Evolutionary conservation across 805 yeast species (phyloP).

Genomic region (Saccharomycopsis schoenii): DNA sequence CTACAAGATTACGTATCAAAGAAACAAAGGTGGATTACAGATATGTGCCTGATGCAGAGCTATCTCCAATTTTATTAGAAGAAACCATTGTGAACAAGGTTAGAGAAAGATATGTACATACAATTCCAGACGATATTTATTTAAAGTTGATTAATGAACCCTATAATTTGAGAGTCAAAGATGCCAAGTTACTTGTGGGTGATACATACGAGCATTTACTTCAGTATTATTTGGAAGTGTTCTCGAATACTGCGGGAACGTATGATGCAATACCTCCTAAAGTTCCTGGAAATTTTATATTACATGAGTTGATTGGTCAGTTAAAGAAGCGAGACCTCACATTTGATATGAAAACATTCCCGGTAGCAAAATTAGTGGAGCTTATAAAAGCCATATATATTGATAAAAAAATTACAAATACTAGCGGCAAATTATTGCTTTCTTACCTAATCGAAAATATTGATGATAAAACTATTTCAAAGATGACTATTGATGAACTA

Average conservation of each 20-base stretch:
- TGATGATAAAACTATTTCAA: conserved; percentile 25
- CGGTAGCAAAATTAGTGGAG: conserved; percentile 40
- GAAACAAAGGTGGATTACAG: conserved; percentile 82
- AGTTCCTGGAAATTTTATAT: conserved; percentile 64
- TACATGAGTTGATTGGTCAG: conserved; percentile 71
- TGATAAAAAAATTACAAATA: conserved; percentile 40
- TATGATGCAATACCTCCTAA: conserved; percentile 25
- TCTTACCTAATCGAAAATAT: conserved; percentile 48
- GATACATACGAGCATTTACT: conserved; percentile 29
- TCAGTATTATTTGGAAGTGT: conserved; percentile 42
- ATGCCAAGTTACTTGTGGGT: conserved; percentile 56
- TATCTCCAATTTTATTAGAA: conserved; percentile 48
- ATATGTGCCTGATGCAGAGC: conserved; percentile 90
- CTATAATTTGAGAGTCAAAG: conserved; percentile 52
- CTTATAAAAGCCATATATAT: conserved; percentile 41
- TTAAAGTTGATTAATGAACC: conserved; percentile 37
- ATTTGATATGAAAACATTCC: conserved; percentile 29
- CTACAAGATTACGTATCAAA: conserved; percentile 61
- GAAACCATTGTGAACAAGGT: conserved; percentile 34
- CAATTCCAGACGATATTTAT: conserved; percentile 52
- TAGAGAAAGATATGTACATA: conserved; percentile 34
- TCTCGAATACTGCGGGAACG: conserved; percentile 20
- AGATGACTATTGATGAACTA: conserved; percentile 30
- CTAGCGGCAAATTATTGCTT: conserved; percentile 59
- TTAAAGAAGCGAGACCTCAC: conserved; percentile 33